Evolutionary conservation across 75 land plant species (phyloP).

Genomic region (Pinus albicaulis): DNA sequence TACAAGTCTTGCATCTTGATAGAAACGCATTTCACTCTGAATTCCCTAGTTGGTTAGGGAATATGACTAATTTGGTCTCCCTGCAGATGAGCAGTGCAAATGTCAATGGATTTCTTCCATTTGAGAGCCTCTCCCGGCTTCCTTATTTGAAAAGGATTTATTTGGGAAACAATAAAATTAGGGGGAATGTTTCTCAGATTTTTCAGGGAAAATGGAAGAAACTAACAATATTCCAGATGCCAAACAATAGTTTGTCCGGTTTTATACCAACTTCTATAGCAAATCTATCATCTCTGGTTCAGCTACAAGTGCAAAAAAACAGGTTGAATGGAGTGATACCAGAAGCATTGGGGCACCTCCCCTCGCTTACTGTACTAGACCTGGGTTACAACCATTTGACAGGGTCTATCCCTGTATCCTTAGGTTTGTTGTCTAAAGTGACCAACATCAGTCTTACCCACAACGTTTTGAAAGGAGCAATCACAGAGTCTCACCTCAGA

Average conservation of each 20-base stretch:
- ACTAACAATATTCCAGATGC: neutral
- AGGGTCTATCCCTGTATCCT: conserved; percentile 43
- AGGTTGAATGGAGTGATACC: conserved; percentile 45
- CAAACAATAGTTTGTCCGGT: neutral
- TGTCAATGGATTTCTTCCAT: neutral
- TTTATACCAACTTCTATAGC: neutral
- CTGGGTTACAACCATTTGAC: neutral
- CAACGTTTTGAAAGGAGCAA: neutral
- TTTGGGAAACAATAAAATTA: neutral
- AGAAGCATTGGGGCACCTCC: conserved; percentile 40
- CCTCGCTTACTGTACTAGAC: neutral
- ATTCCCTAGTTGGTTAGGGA: no score
- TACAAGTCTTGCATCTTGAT: neutral
- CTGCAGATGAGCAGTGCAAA: neutral
- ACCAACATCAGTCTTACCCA: neutral
- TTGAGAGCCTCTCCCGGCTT: neutral
- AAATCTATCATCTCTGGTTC: conserved; percentile 1
- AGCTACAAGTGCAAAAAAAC: conserved; percentile 40
- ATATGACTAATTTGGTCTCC: neutral
- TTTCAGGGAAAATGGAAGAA: neutral
- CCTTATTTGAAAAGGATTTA: neutral
- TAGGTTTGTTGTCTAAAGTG: conserved; percentile 25
- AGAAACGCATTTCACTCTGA: no score
- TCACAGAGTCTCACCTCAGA: neutral
- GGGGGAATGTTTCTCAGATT: neutral